A percentile compares a stretch with the other conserved stretches of the same genome.
Evolutionary conservation across 2,329 filamentous ascomycete genomes (phyloP).

Genomic region (Colletotrichum orchidophilum): DNA sequence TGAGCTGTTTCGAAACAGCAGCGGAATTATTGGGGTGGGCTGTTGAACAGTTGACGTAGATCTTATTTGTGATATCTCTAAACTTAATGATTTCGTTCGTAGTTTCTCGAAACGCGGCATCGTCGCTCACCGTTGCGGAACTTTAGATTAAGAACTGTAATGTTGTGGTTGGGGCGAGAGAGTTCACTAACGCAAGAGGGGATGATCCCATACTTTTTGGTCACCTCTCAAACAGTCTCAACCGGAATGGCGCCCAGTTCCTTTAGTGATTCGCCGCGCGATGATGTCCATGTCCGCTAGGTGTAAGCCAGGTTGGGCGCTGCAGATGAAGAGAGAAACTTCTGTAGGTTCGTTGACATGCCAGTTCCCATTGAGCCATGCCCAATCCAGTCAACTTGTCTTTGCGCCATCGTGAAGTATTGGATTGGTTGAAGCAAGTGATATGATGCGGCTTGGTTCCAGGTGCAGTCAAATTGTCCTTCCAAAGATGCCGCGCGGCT

Average conservation of each 20-base stretch:
- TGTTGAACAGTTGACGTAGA: constrained; percentile 39
- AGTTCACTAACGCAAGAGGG: constrained; percentile 50
- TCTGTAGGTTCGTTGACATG: constrained; percentile 46
- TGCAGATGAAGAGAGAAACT: constrained; percentile 65
- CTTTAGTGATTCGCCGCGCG: constrained; percentile 44
- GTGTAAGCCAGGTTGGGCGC: constrained; percentile 66
- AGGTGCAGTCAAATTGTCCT: no score
- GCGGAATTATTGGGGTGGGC: constrained; percentile 43
- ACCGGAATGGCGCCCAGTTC: constrained; percentile 45
- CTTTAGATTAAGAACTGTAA: background rate
- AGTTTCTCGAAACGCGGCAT: constrained; percentile 32
- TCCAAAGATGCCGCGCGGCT: no score
- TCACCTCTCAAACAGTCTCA: constrained; percentile 45
- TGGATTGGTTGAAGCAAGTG: background rate
- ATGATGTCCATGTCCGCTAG: constrained; percentile 55
- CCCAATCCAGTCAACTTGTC: constrained; percentile 37
- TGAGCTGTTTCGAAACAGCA: constrained; percentile 13
- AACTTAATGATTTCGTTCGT: constrained; percentile 26
- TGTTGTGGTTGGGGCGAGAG: no score
- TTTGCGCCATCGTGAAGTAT: background rate
- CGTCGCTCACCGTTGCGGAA: constrained; percentile 39
- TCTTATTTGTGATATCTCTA: constrained; percentile 43
- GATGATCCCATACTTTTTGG: constrained; percentile 48
- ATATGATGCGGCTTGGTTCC: background rate
- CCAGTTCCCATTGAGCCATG: constrained; percentile 54